phyloP scores from a whole-genome alignment of 2,329 filamentous ascomycete species.

The Alternaria brassicicola region DNA sequence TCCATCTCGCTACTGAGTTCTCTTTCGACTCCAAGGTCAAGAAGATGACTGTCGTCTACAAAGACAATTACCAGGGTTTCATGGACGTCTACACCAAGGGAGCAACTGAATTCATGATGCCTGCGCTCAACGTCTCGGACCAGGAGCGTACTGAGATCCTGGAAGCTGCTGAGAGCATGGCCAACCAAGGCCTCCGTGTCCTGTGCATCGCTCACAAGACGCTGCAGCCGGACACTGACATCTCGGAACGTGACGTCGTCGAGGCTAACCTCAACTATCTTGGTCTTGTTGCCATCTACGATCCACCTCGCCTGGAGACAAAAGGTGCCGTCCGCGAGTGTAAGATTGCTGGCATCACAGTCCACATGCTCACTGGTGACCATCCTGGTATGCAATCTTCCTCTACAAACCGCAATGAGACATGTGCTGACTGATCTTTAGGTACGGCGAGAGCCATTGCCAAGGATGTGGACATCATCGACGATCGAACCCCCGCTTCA shows the following conservation, averaged over 20 bases:
- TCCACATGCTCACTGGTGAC: slow-evolving; percentile 58
- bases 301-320: slow-evolving; percentile 82
- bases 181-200: slow-evolving; percentile 48
- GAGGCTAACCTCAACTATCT: slow-evolving; percentile 74
- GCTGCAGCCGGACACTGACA: slow-evolving; percentile 33
- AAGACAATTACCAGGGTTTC: slow-evolving; percentile 33
- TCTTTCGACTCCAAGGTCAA: slow-evolving; percentile 51
- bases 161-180: slow-evolving; percentile 39
- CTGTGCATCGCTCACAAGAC: slow-evolving; percentile 48
- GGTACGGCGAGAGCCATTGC: slow-evolving; percentile 55
- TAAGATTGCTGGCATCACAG: slow-evolving; percentile 55
- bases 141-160: slow-evolving; percentile 28
- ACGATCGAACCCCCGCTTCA: slow-evolving; percentile 30
- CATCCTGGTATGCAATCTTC: slow-evolving; percentile 43
- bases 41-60: slow-evolving; percentile 50
- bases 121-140: slow-evolving; percentile 39
- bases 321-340: slow-evolving; percentile 59
- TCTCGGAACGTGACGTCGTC: slow-evolving; percentile 62
- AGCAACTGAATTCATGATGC: slow-evolving; percentile 47
- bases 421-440: background rate
- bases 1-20: slow-evolving; percentile 46
- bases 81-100: slow-evolving; percentile 49
- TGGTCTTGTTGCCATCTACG: slow-evolving; percentile 85
- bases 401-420: background rate
- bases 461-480: slow-evolving; percentile 54